phyloP scores from a whole-genome alignment of 306 rosid genomes.

The Rosa rugosa region DNA sequence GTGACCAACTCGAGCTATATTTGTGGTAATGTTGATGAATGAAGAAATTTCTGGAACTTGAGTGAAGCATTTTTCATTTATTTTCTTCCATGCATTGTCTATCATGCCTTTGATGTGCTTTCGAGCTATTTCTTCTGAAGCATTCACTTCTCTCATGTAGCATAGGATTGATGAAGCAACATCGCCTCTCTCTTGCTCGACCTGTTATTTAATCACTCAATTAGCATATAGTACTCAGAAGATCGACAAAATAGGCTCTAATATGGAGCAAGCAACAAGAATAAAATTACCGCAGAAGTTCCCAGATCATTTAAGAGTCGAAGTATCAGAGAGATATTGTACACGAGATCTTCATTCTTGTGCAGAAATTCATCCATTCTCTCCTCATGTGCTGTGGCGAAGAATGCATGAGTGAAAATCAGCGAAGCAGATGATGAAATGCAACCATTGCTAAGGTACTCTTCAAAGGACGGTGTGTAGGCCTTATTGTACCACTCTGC shows the following conservation, averaged over 20 bases:
- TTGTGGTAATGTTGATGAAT: conserved; percentile 32
- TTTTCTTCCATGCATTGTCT: conserved; percentile 40
- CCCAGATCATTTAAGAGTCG: conserved; percentile 40
- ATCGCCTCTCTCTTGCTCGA: conserved; percentile 65
- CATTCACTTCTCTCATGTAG: conserved; percentile 45
- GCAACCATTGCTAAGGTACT: conserved; percentile 56
- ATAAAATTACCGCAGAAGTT: conserved; percentile 27
- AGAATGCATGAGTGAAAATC: conserved; percentile 37
- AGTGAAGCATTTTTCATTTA: conserved; percentile 32
- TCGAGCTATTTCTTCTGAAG: conserved; percentile 45
- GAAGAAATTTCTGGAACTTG: conserved; percentile 1
- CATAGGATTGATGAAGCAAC: conserved; percentile 55
- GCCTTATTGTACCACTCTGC: conserved; percentile 56
- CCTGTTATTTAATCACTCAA: conserved; percentile 26
- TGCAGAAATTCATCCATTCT: conserved; percentile 21
- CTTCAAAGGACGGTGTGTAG: conserved; percentile 48
- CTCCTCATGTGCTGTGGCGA: conserved; percentile 33
- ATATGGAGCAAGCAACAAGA: neutral
- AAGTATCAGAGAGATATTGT: conserved; percentile 34
- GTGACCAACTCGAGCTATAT: conserved; percentile 51
- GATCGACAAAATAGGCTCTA: neutral
- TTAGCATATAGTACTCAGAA: neutral
- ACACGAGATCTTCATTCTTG: conserved; percentile 22
- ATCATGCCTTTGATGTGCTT: conserved; percentile 35
- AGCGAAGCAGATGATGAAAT: conserved; percentile 58